These are phyloP conservation scores for Colletotrichum lupini DNA, from an alignment of 2,329 filamentous ascomycete genomes.

Conservation along the genomic window DNA sequence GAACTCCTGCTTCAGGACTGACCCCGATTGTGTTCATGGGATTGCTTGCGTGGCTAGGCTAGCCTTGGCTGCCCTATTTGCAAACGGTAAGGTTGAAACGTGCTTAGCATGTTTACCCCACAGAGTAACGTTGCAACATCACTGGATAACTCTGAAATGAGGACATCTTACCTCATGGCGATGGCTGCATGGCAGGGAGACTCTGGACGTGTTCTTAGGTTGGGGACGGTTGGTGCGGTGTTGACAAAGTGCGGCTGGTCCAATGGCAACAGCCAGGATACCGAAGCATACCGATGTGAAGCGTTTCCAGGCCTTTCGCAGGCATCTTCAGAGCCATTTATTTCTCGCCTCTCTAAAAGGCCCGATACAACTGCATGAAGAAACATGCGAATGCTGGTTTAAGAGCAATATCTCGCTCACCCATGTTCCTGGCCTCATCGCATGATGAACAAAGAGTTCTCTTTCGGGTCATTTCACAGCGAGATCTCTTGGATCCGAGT, in stretches of 20 bases:
- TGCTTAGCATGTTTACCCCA: not conserved
- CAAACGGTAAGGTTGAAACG: not conserved
- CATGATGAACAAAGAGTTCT: accelerated
- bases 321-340: not conserved
- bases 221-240: not conserved
- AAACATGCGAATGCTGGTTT: not conserved
- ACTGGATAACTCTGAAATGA: not conserved
- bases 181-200: not conserved
- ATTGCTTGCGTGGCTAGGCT: not conserved
- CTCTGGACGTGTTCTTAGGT: not conserved
- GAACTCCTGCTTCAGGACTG: too few species aligned
- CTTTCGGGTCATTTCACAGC: not conserved
- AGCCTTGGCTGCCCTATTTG: not conserved
- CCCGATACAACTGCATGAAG: not conserved
- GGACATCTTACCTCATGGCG: not conserved
- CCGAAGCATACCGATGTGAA: not conserved
- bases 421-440: not conserved
- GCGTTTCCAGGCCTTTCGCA: accelerated
- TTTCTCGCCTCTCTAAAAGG: not conserved
- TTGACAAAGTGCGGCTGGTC: not conserved
- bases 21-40: not conserved
- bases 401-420: not conserved
- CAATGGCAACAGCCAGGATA: not conserved
- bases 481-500: not conserved
- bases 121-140: not conserved